Evolutionary conservation across 768 basidiomycete species (phyloP), one percentile per base, ranked within the genome.

Genomic region (Serendipita indica): DNA sequence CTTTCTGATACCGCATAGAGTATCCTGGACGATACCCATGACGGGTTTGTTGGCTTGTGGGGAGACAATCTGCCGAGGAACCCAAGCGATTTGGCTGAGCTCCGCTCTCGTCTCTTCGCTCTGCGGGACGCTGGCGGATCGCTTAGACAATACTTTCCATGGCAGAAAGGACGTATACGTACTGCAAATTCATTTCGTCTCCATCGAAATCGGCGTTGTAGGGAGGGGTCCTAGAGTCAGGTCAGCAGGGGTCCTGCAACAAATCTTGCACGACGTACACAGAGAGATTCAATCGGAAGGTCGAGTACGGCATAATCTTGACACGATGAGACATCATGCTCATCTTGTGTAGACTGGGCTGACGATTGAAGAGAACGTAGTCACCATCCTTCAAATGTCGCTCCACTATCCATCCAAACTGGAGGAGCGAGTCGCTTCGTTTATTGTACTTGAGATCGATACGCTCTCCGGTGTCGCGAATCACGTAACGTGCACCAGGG

Each of bases 181-280:
- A 94, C 91, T 98, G 96, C 86, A 98, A 89, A 73, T 99, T 98
- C 96, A 98, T 99, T 70, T 99, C 96, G 67, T 98, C 96, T 64
- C 96, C 96, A 67, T 98, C 96, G 72, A 98, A 99, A 73, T 99
- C 96, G 68, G 96, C 96, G 66, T 99, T 98, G 73, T 99, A 98
- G 0, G 96, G 96, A 34, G 94, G 90, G 10, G 92, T 97, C 58
- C 85, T 88, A 62, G 45, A 62, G 62, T 27, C 41, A 58, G 37
- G 39, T 60, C 33, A 30, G n/a, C 7, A 28, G 27, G 3, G 33
- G 37, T 32, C n/a, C 12, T 49, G 3, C 4, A 54, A 58, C 69
- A 70, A 30, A 27, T 20, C n/a, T 63, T 57, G 56, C 58, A 60
- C 58, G 64, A 78, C 84, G 74, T 82, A 89, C 86, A 98, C 96